These are phyloP conservation scores for Dothistroma pini DNA, from an alignment of 2,329 filamentous ascomycete genomes.

Conservation along the genomic window DNA sequence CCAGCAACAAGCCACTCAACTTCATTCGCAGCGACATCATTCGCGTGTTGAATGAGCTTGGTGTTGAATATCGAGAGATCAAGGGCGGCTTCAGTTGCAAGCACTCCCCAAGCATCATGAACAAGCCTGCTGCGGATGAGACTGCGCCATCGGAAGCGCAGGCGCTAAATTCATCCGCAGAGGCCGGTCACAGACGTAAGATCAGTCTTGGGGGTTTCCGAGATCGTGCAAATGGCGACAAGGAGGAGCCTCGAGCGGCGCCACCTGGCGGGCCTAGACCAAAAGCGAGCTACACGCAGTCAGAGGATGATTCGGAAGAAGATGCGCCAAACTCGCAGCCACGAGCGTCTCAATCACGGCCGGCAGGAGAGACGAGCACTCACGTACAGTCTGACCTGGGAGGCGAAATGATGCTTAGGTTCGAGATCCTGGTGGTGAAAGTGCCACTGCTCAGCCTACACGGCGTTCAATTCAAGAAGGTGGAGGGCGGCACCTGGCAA, in stretches of 20 bases:
- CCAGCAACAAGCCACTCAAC: conserved; percentile 81
- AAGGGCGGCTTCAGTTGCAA: conserved; percentile 89
- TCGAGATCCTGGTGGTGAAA: conserved; percentile 97
- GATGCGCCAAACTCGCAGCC: conserved; percentile 21
- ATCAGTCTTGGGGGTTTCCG: conserved; percentile 79
- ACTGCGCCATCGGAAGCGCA: conserved; percentile 53
- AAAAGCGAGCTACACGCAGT: conserved; percentile 76
- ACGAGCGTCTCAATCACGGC: conserved; percentile 36
- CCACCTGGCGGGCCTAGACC: conserved; percentile 54
- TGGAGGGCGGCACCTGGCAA: conserved; percentile 94
- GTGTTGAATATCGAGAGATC: conserved; percentile 89
- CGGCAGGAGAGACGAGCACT: conserved; percentile 83
- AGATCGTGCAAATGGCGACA: conserved; percentile 63
- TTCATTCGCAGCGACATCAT: conserved; percentile 89
- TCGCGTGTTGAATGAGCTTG: conserved; percentile 78
- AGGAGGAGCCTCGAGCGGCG: conserved; percentile 39
- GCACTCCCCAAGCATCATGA: conserved; percentile 84
- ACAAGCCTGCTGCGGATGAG: conserved; percentile 53
- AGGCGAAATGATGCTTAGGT: conserved; percentile 76
- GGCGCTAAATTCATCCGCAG: conserved; percentile 46
- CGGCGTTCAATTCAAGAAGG: conserved; percentile 96
- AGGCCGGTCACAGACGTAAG: conserved; percentile 62
- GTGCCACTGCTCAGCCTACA: conserved; percentile 89
- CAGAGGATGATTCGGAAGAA: conserved; percentile 38
- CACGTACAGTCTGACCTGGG: conserved; percentile 88